These are phyloP conservation scores for Diaporthe sp. DNA, from an alignment of 2,329 filamentous ascomycete genomes.

Conservation along the genomic window DNA sequence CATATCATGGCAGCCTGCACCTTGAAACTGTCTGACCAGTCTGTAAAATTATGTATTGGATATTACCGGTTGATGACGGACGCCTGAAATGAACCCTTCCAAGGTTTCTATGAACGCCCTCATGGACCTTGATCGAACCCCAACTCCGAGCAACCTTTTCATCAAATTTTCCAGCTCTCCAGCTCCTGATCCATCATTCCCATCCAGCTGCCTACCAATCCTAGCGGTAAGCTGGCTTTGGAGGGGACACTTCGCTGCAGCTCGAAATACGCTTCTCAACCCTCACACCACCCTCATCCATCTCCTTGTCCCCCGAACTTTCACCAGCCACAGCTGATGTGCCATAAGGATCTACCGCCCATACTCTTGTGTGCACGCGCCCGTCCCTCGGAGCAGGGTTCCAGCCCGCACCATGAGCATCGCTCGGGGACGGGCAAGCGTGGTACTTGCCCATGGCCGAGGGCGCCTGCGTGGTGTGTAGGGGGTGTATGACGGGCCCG, in stretches of 20 bases:
- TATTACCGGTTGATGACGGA: neutral
- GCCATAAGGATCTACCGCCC: neutral
- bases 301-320: neutral
- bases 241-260: neutral
- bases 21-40: neutral
- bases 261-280: conserved; percentile 32
- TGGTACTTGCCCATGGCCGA: neutral
- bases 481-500: conserved; percentile 4
- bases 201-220: neutral
- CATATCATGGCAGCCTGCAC: neutral
- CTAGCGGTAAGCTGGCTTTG: neutral
- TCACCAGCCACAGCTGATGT: neutral
- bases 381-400: neutral
- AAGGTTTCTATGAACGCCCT: neutral
- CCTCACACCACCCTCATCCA: conserved; percentile 19
- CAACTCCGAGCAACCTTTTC: neutral
- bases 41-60: neutral
- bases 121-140: neutral
- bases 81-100: neutral
- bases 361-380: neutral
- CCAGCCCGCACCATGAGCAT: neutral
- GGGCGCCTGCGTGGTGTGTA: conserved; percentile 1
- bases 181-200: no score
- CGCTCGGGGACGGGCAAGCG: neutral
- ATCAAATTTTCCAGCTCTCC: neutral